Base-by-base conservation (phyloP, 176 grass and related monocot species). In the Bonia amplexicaulis region DNA sequence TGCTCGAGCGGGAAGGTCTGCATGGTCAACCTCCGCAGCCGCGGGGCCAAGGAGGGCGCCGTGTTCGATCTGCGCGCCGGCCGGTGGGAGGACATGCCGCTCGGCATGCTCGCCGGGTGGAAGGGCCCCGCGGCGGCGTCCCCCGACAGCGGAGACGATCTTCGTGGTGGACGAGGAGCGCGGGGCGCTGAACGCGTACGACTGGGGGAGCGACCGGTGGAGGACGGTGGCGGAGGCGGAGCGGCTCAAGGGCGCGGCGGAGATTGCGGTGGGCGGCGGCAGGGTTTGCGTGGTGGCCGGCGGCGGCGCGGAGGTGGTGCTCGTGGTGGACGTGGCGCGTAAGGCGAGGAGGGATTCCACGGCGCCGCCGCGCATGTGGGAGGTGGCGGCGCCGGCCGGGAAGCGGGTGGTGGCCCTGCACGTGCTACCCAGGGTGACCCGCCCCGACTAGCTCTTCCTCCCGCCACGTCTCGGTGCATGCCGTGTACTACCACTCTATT, bases 81-180 rank as follows among this genome's bases (percentile, higher is more conserved):
- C 0, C 26, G 73, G 25, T 98, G 96, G 96, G 93, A 93, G 49
- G 93, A 93, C 54, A 98, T 98, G 96, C 96, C 96, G 1, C 71
- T 80, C 7, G 93, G 91, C 12, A 90, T 98, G 89, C 77, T 95
- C 1, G 84, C 93, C 11, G 91, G 91, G 0, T 98, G 93, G 96
- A 94, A 65, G 3, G 96, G 96, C 25, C 91, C 90, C 0, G 91
- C 91, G 0, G 87, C 82, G 0, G 81, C 80, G 4, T 68, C 73
- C 5, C 16, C 66, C 3, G 80, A 26, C 25, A 57, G 31, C 19
- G 78, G 11, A 11, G 2, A 60, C 81, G 0, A 88, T 98, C 49
- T 98, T 87, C 74, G 78, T 93, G 0, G 89, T 90, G 15, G 93
- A 95, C 79, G 96, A 95, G 63, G 79, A 80, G 48, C 69, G 66